Evolutionary conservation across 2,329 filamentous ascomycete species (phyloP).

Genomic region (Septoria linicola): DNA sequence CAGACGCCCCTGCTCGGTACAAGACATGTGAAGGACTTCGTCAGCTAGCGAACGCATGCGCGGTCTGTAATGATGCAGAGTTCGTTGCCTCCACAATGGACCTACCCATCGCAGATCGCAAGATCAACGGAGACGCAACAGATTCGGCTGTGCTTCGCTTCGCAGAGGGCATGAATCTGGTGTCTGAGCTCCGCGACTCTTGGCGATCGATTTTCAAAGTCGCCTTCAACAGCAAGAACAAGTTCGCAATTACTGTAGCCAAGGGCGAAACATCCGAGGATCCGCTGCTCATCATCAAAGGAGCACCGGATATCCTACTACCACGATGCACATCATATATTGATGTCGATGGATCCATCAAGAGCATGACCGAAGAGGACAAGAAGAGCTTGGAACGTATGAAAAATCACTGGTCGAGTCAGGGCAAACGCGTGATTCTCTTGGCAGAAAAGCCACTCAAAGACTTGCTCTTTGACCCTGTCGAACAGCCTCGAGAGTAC

Average conservation of each 20-base stretch:
- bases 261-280: slow-evolving; percentile 37
- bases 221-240: slow-evolving; percentile 77
- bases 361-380: slow-evolving; percentile 54
- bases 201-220: slow-evolving; percentile 68
- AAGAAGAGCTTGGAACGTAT: slow-evolving; percentile 55
- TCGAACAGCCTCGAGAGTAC: slow-evolving; percentile 54
- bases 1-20: slow-evolving; percentile 50
- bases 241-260: slow-evolving; percentile 71
- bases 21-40: slow-evolving; percentile 44
- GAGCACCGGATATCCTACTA: slow-evolving; percentile 72
- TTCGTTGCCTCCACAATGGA: slow-evolving; percentile 66
- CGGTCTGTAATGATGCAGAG: slow-evolving; percentile 72
- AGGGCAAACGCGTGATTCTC: slow-evolving; percentile 68
- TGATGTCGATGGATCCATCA: slow-evolving; percentile 54
- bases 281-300: slow-evolving; percentile 69
- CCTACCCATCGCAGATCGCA: slow-evolving; percentile 59
- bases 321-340: slow-evolving; percentile 60
- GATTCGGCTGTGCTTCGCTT: slow-evolving; percentile 73
- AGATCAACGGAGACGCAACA: slow-evolving; percentile 72
- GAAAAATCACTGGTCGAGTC: slow-evolving; percentile 67
- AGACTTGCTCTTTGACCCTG: slow-evolving; percentile 57
- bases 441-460: slow-evolving; percentile 55
- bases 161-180: slow-evolving; percentile 62
- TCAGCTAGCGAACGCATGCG: slow-evolving; percentile 61
- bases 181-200: slow-evolving; percentile 58